Percentiles rank a stretch among this genome's conserved stretches.
Evolutionary conservation across 2,329 filamentous ascomycete species (phyloP).

Genomic region (Ophiostoma australiae): DNA sequence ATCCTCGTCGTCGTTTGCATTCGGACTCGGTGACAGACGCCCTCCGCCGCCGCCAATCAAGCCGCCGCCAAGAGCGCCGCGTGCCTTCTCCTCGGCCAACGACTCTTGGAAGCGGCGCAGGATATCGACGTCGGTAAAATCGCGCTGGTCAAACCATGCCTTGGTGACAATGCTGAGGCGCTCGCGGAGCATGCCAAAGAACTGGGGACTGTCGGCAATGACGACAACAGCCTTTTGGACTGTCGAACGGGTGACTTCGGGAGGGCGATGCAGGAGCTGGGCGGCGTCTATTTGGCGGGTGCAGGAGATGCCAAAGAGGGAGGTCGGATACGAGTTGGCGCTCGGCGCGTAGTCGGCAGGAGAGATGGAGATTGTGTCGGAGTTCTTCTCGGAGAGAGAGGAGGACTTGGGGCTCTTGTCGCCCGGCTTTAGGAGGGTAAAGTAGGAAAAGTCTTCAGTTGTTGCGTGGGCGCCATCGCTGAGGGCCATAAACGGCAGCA

Average conservation of each 20-base stretch:
- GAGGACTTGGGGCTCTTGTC: slow-evolving; percentile 35
- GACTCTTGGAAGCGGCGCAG: slow-evolving; percentile 87
- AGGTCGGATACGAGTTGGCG: slow-evolving; percentile 45
- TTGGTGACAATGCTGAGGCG: slow-evolving; percentile 84
- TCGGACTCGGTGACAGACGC: background rate
- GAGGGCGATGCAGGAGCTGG: slow-evolving; percentile 68
- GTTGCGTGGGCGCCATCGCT: slow-evolving; percentile 95
- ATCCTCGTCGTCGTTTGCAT: slow-evolving; percentile 59
- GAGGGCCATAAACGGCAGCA: slow-evolving; percentile 94
- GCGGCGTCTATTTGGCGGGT: slow-evolving; percentile 84
- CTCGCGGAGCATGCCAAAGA: slow-evolving; percentile 85
- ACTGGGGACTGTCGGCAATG: slow-evolving; percentile 83
- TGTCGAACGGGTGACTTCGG: slow-evolving; percentile 92
- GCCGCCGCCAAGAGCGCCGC: slow-evolving; percentile 41
- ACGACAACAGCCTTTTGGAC: slow-evolving; percentile 98
- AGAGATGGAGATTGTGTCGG: background rate
- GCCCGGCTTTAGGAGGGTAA: slow-evolving; percentile 72
- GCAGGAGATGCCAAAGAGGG: slow-evolving; percentile 92
- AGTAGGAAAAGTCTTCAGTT: slow-evolving; percentile 97
- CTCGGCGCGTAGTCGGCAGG: background rate
- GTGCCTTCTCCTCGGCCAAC: slow-evolving; percentile 61
- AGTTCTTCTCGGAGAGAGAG: background rate
- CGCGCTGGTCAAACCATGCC: slow-evolving; percentile 92
- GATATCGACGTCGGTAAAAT: slow-evolving; percentile 90
- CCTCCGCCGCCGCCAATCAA: slow-evolving; percentile 10